Evolutionary conservation across 257 asterid species (phyloP), one percentile per base, ranked within the genome.

Genomic region (Solanum chaucha): DNA sequence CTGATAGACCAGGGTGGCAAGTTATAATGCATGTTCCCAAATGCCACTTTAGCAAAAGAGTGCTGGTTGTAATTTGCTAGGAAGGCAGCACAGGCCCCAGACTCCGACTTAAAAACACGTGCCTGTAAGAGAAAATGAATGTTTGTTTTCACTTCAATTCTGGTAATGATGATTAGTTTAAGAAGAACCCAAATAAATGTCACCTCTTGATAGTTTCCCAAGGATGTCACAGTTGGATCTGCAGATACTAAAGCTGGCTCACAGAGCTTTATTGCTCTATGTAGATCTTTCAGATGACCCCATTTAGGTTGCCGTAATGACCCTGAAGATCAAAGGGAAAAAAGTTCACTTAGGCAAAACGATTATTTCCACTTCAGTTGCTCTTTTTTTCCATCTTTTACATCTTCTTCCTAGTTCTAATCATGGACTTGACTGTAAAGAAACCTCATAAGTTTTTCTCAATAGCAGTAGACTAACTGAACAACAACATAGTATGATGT

Each of bases 1-100:
- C 99, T 97, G 86, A 97, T 93, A 55, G 99, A 97, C 99, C 99
- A 97, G 15, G 99, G 98, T 75, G 99, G 99, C 88, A 97, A 90
- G 89, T 96, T 92, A 92, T 96, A 96, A 84, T 96, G 98, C 93
- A 86, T 86, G 81, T 89, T 93, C 24, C 94, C 94, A 72, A 96
- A 96, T 20, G 95, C 87, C 86, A 96, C 97, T 89, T 89, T 95
- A 36, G 98, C 96, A 86, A 90, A 94, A 6, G 97, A 92, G 87
- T 88, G 93, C 71, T 93, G 92, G 86, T 95, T 89, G 85, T 95
- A 93, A 90, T 96, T 96, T 86, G 98, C 97, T 81, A 96, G 96
- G 90, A 96, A 96, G 72, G 99, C 98, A 90, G 99, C 98, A 85
- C 99, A 96, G 70, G 90, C 91, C 77, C 98, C 98, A 4, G 98